Percentiles rank a stretch among this genome's conserved stretches.
phyloP scores from a whole-genome alignment of 305 asterid genomes.

The Ajuga reptans region DNA sequence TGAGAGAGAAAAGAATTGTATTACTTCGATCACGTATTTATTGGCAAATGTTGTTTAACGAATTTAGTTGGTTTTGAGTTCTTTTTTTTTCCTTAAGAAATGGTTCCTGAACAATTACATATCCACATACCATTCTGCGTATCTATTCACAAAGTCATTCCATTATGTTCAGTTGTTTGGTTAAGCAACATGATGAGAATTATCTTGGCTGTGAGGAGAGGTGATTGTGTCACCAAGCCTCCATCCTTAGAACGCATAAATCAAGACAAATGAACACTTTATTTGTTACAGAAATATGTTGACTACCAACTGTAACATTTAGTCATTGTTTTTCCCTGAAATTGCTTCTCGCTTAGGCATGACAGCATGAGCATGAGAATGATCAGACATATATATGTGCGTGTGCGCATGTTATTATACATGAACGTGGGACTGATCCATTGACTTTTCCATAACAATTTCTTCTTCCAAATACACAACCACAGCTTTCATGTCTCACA shows the following conservation, averaged over 20 bases:
- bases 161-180: not conserved
- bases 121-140: not conserved
- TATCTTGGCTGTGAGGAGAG: not conserved
- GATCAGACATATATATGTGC: not conserved
- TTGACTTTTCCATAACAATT: not conserved
- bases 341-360: not conserved
- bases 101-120: not conserved
- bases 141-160: not conserved
- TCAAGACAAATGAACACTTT: not conserved
- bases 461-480: not conserved
- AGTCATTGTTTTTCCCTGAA: not conserved
- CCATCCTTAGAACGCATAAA: not conserved
- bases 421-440: not conserved
- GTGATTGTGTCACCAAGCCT: not conserved
- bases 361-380: conserved; percentile 18
- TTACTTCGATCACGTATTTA: not conserved
- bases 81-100: not conserved
- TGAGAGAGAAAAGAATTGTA: not conserved
- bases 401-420: not conserved
- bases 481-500: not conserved
- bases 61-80: not conserved
- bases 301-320: not conserved
- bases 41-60: not conserved
- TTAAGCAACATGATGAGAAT: not conserved
- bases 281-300: not conserved